Evolutionary conservation across 495 filamentous ascomycete species (phyloP).

Genomic region (Neurospora sp.): DNA sequence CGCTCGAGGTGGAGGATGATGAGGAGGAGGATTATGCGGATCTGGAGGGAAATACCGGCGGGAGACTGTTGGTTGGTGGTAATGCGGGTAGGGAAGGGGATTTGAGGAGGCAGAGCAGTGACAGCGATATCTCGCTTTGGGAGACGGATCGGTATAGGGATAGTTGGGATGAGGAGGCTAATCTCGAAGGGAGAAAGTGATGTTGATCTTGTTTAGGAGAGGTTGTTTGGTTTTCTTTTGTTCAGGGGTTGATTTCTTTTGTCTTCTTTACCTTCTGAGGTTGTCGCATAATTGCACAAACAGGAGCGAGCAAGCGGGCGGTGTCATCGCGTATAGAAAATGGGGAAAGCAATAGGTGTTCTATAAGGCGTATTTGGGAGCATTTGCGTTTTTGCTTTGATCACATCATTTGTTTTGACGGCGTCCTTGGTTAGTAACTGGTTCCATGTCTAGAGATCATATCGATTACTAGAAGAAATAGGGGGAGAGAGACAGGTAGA

Average conservation of each 20-base stretch:
- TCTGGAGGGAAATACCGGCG: background rate
- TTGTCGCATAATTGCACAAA: background rate
- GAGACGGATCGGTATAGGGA: slow-evolving; percentile 32
- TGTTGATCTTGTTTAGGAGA: background rate
- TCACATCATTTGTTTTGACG: background rate
- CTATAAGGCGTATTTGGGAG: background rate
- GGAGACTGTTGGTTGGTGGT: background rate
- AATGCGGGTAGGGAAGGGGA: background rate
- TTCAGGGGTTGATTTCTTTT: background rate
- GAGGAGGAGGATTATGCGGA: slow-evolving; percentile 12
- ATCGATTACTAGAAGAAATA: background rate
- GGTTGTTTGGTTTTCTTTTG: background rate
- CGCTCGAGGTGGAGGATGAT: slow-evolving; percentile 19
- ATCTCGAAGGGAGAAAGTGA: background rate
- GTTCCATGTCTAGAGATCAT: background rate
- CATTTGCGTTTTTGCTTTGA: background rate
- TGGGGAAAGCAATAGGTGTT: background rate
- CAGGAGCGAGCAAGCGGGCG: background rate
- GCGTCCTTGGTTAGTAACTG: background rate
- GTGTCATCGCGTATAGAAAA: background rate
- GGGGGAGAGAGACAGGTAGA: background rate
- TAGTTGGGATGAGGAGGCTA: slow-evolving; percentile 17
- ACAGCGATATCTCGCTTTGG: slow-evolving; percentile 54
- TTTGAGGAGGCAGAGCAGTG: slow-evolving; percentile 4
- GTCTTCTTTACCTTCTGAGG: background rate